Percentiles rank a stretch among this genome's conserved stretches.
Evolutionary conservation across 2,329 filamentous ascomycete genomes (phyloP).

Genomic region (Aureobasidium sp.): DNA sequence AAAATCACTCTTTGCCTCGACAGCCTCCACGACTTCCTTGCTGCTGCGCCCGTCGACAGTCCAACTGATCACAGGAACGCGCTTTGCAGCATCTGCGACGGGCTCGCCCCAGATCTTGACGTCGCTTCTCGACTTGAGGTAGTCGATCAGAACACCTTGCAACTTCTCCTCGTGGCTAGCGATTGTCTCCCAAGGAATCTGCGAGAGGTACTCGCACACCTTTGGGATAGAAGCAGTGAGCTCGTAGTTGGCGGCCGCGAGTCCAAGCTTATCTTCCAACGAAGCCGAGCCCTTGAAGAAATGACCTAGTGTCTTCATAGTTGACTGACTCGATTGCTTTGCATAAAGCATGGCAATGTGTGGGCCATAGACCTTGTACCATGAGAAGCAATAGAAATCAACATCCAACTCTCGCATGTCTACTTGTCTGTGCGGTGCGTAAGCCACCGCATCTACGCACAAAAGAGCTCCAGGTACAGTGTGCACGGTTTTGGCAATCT

Average conservation of each 20-base stretch:
- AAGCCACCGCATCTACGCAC: slow-evolving; percentile 70
- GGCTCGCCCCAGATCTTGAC: slow-evolving; percentile 54
- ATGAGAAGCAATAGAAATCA: slow-evolving; percentile 71
- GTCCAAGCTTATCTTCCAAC: slow-evolving; percentile 60
- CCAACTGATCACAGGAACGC: slow-evolving; percentile 64
- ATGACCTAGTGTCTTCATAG: slow-evolving; percentile 54
- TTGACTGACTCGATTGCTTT: slow-evolving; percentile 47
- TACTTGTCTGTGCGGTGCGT: slow-evolving; percentile 63
- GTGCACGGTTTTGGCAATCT: slow-evolving; percentile 50
- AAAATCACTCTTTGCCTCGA: slow-evolving; percentile 53
- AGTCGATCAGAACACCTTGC: slow-evolving; percentile 53
- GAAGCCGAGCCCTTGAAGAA: slow-evolving; percentile 57
- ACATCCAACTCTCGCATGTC: slow-evolving; percentile 63
- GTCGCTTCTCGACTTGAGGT: slow-evolving; percentile 47
- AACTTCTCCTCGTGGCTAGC: slow-evolving; percentile 54
- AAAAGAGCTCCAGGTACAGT: slow-evolving; percentile 51
- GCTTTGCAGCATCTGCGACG: slow-evolving; percentile 38
- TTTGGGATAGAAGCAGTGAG: slow-evolving; percentile 55
- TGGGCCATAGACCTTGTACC: slow-evolving; percentile 78
- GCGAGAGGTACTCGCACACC: slow-evolving; percentile 49
- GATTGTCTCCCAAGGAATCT: slow-evolving; percentile 45
- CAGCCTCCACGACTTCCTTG: slow-evolving; percentile 52
- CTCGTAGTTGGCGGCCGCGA: slow-evolving; percentile 66
- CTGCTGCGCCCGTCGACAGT: slow-evolving; percentile 51
- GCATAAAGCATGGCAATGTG: slow-evolving; percentile 67